Evolutionary conservation across 352 stramenopile species (phyloP), one percentile per base, ranked within the genome.

Genomic region (Phytophthora megakarya): DNA sequence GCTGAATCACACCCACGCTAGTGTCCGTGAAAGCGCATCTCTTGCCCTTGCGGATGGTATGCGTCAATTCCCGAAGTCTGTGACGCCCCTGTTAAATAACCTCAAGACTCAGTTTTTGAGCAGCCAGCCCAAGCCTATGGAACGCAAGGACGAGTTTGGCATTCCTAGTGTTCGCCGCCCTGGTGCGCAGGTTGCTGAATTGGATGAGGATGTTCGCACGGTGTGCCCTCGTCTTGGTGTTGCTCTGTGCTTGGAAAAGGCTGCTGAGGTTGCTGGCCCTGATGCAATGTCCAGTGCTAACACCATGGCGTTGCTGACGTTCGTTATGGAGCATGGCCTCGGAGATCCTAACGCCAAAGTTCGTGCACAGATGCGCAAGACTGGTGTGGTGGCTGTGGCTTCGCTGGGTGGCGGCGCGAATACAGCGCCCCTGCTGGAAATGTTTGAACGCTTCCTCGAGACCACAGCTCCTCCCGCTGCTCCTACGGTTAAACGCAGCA

Each of bases 321-420:
- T 96, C 45, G 84, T 96, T 39, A 88, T 96, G 49, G 80, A 93
- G 38, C 67, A 88, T 45, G 88, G 88, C 26, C 65, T 95, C 22
- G 80, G 73, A 30, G 88, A 96, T 65, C 67, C 76, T 22, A 90
- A 92, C 63, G 62, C 72, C 3, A 76, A 70, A 16, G 88, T 96
- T 45, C 86, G 88, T 38, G 76, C 82, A 16, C 81, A 93, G 53
- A 96, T 95, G 82, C 86, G 86, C 43, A 94, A 90, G 72, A 90
- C 86, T 19, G 83, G 88, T 26, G 87, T 95, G 30, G 78, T 92
- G 60, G 70, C 92, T 28, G 86, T 96, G 38, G 80, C 87, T 49
- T 73, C 75, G 13, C 86, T 86, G 12, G 88, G 88, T 37, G 79
- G 82, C 12, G 78, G 76, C 8, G 62, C 60, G 16, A 92, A 93